Conservation (phyloP, 73 alveolate species). For the Paramecium octaurelia region DNA sequence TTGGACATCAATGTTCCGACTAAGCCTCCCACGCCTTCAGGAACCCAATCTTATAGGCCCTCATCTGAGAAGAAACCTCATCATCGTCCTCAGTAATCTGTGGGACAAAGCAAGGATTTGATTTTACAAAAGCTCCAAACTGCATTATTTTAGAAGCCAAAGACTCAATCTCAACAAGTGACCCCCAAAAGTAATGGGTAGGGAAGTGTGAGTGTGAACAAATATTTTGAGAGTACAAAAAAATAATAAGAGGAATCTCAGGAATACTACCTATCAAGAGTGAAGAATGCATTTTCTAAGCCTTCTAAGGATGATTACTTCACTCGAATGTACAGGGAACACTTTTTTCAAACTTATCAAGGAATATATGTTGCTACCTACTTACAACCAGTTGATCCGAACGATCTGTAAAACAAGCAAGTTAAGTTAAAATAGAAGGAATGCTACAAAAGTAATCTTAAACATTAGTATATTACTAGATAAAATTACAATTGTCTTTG, state of each 20-base stretch:
- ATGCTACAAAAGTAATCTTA: not conserved
- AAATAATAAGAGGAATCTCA: not conserved
- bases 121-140: not conserved
- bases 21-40: slow-evolving; percentile 46
- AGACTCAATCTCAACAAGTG: not conserved
- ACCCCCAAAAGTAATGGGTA: not conserved
- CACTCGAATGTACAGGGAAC: slow-evolving; percentile 21
- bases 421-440: not conserved
- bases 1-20: not conserved
- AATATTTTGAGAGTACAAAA: not conserved
- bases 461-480: not conserved
- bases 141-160: not conserved
- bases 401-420: not conserved
- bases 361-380: not conserved
- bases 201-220: not conserved
- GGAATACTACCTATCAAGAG: not conserved
- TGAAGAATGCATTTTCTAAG: not conserved
- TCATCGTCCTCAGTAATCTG: slow-evolving; percentile 3
- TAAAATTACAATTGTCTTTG: slow-evolving; percentile 50
- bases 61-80: not conserved
- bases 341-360: not conserved
- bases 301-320: slow-evolving; percentile 6
- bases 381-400: not conserved
- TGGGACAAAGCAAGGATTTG: not conserved
- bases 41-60: not conserved